Evolutionary conservation across 441 rosid species (phyloP).

Genomic region (Metrosideros polymorpha): DNA sequence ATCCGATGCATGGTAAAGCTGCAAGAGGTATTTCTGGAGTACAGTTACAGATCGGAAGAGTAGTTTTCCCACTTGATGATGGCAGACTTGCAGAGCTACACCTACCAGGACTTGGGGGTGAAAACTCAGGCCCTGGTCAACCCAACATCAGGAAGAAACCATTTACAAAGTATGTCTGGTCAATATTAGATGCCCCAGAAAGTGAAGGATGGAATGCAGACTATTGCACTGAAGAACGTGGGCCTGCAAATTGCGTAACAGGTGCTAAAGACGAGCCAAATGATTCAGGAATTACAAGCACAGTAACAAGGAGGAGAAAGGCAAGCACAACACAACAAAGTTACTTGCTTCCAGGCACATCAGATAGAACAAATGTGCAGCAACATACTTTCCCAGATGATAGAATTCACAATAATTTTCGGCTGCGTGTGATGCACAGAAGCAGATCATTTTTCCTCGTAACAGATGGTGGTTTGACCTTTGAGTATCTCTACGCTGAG

Average conservation of each 20-base stretch:
- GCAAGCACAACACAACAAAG: conserved; percentile 26
- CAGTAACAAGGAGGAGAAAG: conserved; percentile 36
- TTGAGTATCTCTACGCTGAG: conserved; percentile 54
- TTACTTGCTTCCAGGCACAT: conserved; percentile 26
- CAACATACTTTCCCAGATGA: conserved; percentile 26
- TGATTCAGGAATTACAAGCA: conserved; percentile 28
- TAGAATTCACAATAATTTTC: conserved; percentile 31
- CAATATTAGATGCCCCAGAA: conserved; percentile 51
- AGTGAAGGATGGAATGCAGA: conserved; percentile 81
- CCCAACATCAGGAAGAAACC: conserved; percentile 27
- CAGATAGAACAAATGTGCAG: background rate
- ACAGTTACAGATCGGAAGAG: conserved; percentile 45
- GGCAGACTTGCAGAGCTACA: conserved; percentile 67
- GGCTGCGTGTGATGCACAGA: conserved; percentile 45
- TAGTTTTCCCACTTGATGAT: conserved; percentile 49
- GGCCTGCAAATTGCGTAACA: conserved; percentile 43
- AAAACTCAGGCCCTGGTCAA: conserved; percentile 41
- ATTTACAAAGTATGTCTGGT: conserved; percentile 35
- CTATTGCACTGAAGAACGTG: conserved; percentile 67
- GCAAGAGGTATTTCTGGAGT: conserved; percentile 48
- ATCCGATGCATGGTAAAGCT: conserved; percentile 42
- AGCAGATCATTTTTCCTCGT: conserved; percentile 51
- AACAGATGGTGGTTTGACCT: conserved; percentile 39
- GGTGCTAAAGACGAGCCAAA: conserved; percentile 47
- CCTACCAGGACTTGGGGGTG: conserved; percentile 49